A percentile compares a stretch with the other conserved stretches of the same genome.
phyloP scores from a whole-genome alignment of 257 asterid genomes.

The Linaria vulgaris region DNA sequence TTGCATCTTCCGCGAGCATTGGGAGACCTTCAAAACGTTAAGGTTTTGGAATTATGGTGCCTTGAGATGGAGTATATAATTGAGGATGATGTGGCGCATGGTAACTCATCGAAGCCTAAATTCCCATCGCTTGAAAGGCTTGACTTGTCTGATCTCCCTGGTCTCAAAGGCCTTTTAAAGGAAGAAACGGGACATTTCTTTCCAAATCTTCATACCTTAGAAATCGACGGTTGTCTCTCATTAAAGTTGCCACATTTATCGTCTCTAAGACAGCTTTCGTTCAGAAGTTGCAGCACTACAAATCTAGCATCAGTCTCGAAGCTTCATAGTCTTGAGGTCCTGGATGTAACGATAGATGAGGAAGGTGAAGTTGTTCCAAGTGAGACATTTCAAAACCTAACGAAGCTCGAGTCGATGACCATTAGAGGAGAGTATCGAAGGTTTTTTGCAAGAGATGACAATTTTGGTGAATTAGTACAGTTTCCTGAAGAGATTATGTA shows the following conservation, averaged over 20 bases:
- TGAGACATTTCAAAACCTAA: too few relatives aligned
- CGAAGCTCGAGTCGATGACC: too few relatives aligned
- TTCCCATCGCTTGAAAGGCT: constrained; percentile 19
- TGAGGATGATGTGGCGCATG: background rate
- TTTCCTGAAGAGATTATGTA: too few relatives aligned
- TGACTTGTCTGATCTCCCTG: background rate
- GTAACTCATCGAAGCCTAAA: background rate
- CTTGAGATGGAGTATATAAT: constrained; percentile 23
- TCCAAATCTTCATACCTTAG: background rate
- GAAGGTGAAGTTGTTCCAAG: too few relatives aligned
- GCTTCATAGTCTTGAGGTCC: constrained; percentile 19
- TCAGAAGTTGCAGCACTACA: background rate
- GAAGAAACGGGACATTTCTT: constrained; percentile 6
- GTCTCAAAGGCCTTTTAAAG: constrained; percentile 19
- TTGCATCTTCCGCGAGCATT: constrained; percentile 19
- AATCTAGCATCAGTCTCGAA: constrained; percentile 5
- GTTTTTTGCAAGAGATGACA: too few relatives aligned
- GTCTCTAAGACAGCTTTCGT: background rate
- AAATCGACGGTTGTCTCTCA: background rate
- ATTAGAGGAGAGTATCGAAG: too few relatives aligned
- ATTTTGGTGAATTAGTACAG: too few relatives aligned
- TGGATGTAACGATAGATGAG: too few relatives aligned
- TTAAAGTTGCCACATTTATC: constrained; percentile 12
- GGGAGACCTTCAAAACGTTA: constrained; percentile 25
- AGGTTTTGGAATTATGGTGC: background rate